These are phyloP conservation scores for Globisporangium lucens DNA, from an alignment of 352 stramenopile species.

Conservation along the genomic window DNA sequence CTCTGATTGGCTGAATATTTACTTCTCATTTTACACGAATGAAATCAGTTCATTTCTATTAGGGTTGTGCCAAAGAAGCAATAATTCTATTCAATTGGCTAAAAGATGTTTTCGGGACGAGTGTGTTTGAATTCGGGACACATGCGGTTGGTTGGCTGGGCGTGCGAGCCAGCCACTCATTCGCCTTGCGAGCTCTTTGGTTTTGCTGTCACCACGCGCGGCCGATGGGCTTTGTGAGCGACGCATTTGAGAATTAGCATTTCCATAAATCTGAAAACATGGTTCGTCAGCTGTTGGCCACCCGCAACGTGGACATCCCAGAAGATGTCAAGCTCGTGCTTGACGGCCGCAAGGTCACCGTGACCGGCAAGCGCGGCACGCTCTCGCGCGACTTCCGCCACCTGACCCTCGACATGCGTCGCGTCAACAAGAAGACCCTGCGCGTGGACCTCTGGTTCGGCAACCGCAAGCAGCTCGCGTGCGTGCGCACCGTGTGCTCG, in stretches of 20 bases:
- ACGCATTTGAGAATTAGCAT: constrained; percentile 73
- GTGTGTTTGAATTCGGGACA: background rate
- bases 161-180: background rate
- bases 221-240: background rate
- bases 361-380: constrained; percentile 94
- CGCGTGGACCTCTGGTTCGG: constrained; percentile 99
- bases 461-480: constrained; percentile 98
- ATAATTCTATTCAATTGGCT: background rate
- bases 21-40: background rate
- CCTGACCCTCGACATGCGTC: constrained; percentile 94
- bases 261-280: constrained; percentile 47
- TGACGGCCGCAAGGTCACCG: constrained; percentile 94
- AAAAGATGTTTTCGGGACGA: background rate
- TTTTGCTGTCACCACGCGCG: background rate
- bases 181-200: background rate
- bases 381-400: constrained; percentile 97
- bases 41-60: background rate
- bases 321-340: constrained; percentile 93
- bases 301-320: constrained; percentile 92
- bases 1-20: background rate
- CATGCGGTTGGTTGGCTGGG: constrained; percentile 16
- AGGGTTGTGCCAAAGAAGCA: background rate
- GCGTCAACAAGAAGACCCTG: constrained; percentile 90
- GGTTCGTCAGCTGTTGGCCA: constrained; percentile 91
- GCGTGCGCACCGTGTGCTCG: constrained; percentile 97